Evolutionary conservation across 495 filamentous ascomycete genomes (phyloP), one percentile per base, ranked within the genome.

Genomic region (Aspergillus sclerotiicarbonarius): DNA sequence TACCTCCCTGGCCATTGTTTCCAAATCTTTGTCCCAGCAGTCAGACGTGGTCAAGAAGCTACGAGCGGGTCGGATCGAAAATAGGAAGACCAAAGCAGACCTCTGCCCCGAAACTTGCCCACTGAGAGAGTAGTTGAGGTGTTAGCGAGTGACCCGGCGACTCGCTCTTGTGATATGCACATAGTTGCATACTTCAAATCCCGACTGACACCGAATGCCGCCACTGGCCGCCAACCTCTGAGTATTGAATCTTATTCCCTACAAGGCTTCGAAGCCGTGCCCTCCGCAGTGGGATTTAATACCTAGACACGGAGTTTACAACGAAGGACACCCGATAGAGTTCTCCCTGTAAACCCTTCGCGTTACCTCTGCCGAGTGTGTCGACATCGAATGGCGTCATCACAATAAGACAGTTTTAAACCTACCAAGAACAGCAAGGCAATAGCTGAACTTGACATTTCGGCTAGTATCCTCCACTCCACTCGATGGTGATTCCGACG

Each of bases 41-140:
- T 41, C 13, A 4, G 13, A n/a, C 13, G 8, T 41, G 37, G 47
- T 4, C 29, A n/a, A 25, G 16, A 29, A 16, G 20, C 47, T 25
- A 50, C 47, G 25, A 50, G 29, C 47, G 47, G 47, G 13, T 25
- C 29, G 20, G 29, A 50, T 50, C 31, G 47, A 31, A 12, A 32
- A n/a, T 50, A 30, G 29, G 31, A 50, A 31, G 29, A 13, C 47
- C 18, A 16, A 31, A 50, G 31, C 9, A 6, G 4, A 32, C 5
- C 2, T 31, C 47, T 49, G 12, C n/a, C 18, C 25, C 25, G 12
- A 31, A 16, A 50, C 25, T 15, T 50, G 15, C 9, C 31, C 47
- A 29, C 8, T 50, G 47, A 50, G n/a, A 25, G 10, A 6, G n/a
- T 30, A 30, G 46, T 12, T 30, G 46, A 30, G 30, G 10, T 5